Percentiles rank a stretch among this genome's conserved stretches.
Conservation (phyloP, 352 stramenopile species). For the Globisporangium splendens region DNA sequence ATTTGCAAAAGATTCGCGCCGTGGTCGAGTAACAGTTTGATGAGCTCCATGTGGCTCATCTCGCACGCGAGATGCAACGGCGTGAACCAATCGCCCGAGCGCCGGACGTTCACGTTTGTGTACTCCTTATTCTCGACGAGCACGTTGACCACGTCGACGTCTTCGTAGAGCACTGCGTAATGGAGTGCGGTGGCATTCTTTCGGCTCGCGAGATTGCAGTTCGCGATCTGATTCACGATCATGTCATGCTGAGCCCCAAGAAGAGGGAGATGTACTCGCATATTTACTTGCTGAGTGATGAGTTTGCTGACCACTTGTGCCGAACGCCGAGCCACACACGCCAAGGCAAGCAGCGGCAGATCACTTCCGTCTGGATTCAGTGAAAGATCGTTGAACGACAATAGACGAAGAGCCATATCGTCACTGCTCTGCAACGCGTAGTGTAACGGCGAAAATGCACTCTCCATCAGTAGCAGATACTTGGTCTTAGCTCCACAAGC, state of each 20-base stretch:
- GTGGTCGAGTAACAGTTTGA: constrained; percentile 44
- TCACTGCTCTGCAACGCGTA: constrained; percentile 58
- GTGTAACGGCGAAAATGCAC: constrained; percentile 48
- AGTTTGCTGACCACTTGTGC: constrained; percentile 37
- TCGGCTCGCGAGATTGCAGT: constrained; percentile 20
- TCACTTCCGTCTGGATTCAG: constrained; percentile 49
- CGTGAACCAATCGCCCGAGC: constrained; percentile 61
- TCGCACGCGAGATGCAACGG: constrained; percentile 64
- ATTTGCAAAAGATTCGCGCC: constrained; percentile 47
- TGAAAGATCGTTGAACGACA: constrained; percentile 26
- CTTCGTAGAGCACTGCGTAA: constrained; percentile 66
- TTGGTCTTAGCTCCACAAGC: constrained; percentile 18
- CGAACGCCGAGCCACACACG: constrained; percentile 44
- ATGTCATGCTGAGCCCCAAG: constrained; percentile 18
- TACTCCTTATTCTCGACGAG: constrained; percentile 28
- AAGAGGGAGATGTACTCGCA: constrained; percentile 57
- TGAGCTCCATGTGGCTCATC: constrained; percentile 44
- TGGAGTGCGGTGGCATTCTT: constrained; percentile 60
- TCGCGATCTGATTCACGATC: constrained; percentile 16
- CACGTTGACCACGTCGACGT: constrained; percentile 29
- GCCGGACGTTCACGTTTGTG: constrained; percentile 54
- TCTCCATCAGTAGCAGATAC: constrained; percentile 51
- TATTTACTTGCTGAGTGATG: constrained; percentile 45
- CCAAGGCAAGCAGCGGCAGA: constrained; percentile 47
- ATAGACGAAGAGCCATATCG: constrained; percentile 25